Conservation (phyloP, 2,329 filamentous ascomycete species). For the Colletotrichum chlorophyti region DNA sequence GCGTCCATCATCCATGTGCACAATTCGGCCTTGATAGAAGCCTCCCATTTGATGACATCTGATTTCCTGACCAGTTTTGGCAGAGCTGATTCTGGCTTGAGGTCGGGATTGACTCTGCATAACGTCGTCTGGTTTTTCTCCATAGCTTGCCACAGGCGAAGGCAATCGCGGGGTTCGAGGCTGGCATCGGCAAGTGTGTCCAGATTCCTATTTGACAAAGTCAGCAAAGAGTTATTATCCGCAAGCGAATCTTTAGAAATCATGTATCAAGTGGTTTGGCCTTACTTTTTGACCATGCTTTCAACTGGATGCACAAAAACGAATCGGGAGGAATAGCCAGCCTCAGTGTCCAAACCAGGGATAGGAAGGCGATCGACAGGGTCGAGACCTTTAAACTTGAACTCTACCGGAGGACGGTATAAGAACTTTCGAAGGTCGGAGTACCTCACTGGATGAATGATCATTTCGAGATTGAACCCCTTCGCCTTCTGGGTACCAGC, state of each 20-base stretch:
- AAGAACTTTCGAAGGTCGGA: conserved; percentile 80
- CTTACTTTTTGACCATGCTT: conserved; percentile 63
- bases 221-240: too few species aligned
- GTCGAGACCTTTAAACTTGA: conserved; percentile 59
- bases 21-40: conserved; percentile 41
- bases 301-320: conserved; percentile 71
- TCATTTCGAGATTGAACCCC: conserved; percentile 70
- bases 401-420: conserved; percentile 56
- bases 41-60: conserved; percentile 72
- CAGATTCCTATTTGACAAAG: too few species aligned
- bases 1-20: conserved; percentile 64
- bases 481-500: conserved; percentile 66
- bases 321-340: conserved; percentile 55
- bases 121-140: conserved; percentile 57
- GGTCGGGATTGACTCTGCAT: conserved; percentile 67
- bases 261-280: background rate
- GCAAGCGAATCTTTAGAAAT: background rate
- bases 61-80: conserved; percentile 66
- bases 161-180: conserved; percentile 75
- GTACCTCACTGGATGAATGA: conserved; percentile 73
- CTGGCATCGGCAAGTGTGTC: conserved; percentile 71
- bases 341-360: conserved; percentile 52
- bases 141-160: conserved; percentile 71
- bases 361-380: conserved; percentile 48
- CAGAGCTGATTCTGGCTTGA: conserved; percentile 58